Conservation (phyloP, 768 basidiomycete species). For the Boletus reticuloceps region DNA sequence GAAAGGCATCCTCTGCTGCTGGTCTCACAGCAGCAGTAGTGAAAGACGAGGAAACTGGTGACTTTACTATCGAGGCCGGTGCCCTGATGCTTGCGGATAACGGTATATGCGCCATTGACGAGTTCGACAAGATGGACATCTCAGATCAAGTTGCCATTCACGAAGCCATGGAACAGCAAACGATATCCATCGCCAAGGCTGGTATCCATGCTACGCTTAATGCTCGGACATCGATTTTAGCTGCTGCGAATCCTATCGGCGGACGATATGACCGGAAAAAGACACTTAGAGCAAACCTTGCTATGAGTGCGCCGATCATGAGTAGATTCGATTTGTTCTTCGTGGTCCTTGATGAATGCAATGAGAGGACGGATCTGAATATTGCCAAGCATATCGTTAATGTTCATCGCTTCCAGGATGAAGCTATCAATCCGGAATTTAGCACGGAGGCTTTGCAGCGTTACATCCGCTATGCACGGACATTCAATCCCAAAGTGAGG, state of each 20-base stretch:
- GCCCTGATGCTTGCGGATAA: slow-evolving; percentile 99
- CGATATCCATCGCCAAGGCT: slow-evolving; percentile 98
- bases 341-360: slow-evolving; percentile 95
- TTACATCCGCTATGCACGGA: slow-evolving; percentile 95
- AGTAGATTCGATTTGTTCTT: slow-evolving; percentile 98
- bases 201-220: slow-evolving; percentile 99
- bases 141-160: slow-evolving; percentile 99
- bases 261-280: slow-evolving; percentile 96
- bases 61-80: slow-evolving; percentile 99
- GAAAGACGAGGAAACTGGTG: slow-evolving; percentile 97
- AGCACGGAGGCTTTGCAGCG: slow-evolving; percentile 95
- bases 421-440: slow-evolving; percentile 94
- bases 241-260: slow-evolving; percentile 96
- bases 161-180: slow-evolving; percentile 99
- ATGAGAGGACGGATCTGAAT: slow-evolving; percentile 87
- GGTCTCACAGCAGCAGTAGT: slow-evolving; percentile 99
- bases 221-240: slow-evolving; percentile 94
- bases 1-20: slow-evolving; percentile 98
- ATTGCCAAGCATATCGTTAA: slow-evolving; percentile 97
- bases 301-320: slow-evolving; percentile 99
- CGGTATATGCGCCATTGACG: slow-evolving; percentile 99
- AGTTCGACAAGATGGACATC: slow-evolving; percentile 99
- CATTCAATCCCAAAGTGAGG: slow-evolving; percentile 92
- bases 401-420: slow-evolving; percentile 93
- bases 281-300: slow-evolving; percentile 85